Evolutionary conservation across 768 basidiomycete genomes (phyloP).

Genomic region (Russula vinacea): DNA sequence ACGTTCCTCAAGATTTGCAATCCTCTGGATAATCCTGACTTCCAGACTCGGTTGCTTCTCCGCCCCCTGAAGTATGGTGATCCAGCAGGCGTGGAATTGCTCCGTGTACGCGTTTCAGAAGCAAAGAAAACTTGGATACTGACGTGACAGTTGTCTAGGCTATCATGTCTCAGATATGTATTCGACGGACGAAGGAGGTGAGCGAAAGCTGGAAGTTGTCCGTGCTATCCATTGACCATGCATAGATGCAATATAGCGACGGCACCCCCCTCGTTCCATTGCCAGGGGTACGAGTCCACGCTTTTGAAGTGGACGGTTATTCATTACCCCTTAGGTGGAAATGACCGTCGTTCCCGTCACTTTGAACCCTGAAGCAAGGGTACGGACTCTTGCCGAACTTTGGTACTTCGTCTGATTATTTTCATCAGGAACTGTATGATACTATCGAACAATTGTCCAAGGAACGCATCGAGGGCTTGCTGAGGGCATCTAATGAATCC

Average conservation of each 20-base stretch:
- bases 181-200: conserved; percentile 82
- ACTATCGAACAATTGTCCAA: conserved; percentile 61
- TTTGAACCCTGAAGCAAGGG: conserved; percentile 61
- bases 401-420: conserved; percentile 7
- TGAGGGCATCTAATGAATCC: conserved; percentile 43
- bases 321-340: conserved; percentile 53
- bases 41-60: conserved; percentile 74
- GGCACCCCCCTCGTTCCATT: conserved; percentile 73
- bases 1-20: conserved; percentile 82
- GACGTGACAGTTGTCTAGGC: conserved; percentile 43
- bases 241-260: conserved; percentile 76
- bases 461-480: conserved; percentile 55
- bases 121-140: background rate
- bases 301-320: conserved; percentile 41
- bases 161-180: conserved; percentile 73
- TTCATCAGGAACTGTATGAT: conserved; percentile 58
- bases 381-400: conserved; percentile 33
- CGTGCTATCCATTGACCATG: conserved; percentile 10
- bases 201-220: conserved; percentile 17
- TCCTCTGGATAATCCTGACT: conserved; percentile 79
- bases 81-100: conserved; percentile 62
- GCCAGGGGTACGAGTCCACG: conserved; percentile 40
- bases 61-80: conserved; percentile 73
- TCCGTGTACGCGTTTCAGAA: conserved; percentile 48
- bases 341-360: conserved; percentile 71